These are phyloP conservation scores for Wickerhamomyces sydowiorum DNA, from an alignment of 805 yeast genomes.

Conservation along the genomic window DNA sequence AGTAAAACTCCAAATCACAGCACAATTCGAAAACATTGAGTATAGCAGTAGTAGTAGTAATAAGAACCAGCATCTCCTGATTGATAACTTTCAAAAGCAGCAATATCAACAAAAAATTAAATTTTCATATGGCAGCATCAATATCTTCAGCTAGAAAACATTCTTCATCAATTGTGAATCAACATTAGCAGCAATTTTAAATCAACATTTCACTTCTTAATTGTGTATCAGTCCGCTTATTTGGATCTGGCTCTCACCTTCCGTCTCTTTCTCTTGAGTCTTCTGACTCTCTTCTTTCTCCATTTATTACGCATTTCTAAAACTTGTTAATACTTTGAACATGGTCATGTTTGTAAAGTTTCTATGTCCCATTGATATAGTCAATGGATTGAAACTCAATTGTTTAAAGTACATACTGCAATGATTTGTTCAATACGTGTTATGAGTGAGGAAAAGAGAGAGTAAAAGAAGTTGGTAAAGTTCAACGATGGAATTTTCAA, in stretches of 20 bases:
- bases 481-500: slow-evolving; percentile 13
- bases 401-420: slow-evolving; percentile 15
- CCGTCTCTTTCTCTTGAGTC: slow-evolving; percentile 99
- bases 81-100: background rate
- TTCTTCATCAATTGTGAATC: background rate
- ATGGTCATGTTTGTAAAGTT: too few relatives aligned
- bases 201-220: background rate
- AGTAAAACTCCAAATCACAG: slow-evolving; percentile 1
- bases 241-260: slow-evolving; percentile 99
- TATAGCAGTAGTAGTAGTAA: background rate
- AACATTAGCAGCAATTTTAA: background rate
- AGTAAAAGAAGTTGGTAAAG: slow-evolving; percentile 3
- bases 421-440: slow-evolving; percentile 17
- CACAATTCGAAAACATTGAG: background rate
- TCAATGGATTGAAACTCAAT: too few relatives aligned
- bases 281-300: slow-evolving; percentile 99
- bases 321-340: slow-evolving; percentile 14
- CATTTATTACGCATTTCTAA: slow-evolving; percentile 88
- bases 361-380: too few relatives aligned
- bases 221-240: slow-evolving; percentile 51
- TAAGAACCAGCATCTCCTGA: slow-evolving; percentile 12
- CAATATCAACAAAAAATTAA: background rate
- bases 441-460: slow-evolving; percentile 4
- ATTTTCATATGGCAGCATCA: background rate
- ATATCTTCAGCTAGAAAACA: background rate